A percentile compares a stretch with the other conserved stretches of the same genome.
Evolutionary conservation across 1,284 basidiomycete genomes (phyloP).

Genomic region (Austropuccinia psidii): DNA sequence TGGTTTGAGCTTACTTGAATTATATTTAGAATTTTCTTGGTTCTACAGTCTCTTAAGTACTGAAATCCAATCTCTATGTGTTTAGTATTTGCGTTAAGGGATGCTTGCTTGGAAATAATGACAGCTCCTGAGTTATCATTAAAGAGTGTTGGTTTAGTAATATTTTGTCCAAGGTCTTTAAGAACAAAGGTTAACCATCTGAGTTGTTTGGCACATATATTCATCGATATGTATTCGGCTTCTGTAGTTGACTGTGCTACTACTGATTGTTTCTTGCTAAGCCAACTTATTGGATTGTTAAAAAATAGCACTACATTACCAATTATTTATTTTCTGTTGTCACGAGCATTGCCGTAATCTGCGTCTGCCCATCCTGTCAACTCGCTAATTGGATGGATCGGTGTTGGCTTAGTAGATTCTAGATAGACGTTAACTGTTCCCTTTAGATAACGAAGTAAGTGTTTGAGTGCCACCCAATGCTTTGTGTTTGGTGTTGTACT

Average conservation of each 20-base stretch:
- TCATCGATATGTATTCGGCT: not conserved
- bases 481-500: not conserved
- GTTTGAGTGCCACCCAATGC: not conserved
- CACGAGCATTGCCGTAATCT: not conserved
- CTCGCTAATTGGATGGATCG: not conserved
- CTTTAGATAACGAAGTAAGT: not conserved
- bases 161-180: no score
- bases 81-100: no score
- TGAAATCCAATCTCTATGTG: no score
- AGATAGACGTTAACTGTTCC: not conserved
- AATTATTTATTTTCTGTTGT: not conserved
- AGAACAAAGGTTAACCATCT: no score
- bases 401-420: not conserved
- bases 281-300: not conserved
- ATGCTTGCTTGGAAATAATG: no score
- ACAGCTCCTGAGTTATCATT: no score
- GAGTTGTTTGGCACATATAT: conserved; percentile 1
- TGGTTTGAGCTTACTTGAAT: no score
- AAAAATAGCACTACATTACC: not conserved
- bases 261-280: not conserved
- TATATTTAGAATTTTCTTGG: no score
- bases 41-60: no score
- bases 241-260: conserved; percentile 7
- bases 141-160: no score
- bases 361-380: not conserved